Evolutionary conservation across 2,329 filamentous ascomycete species (phyloP).

Genomic region (Chaetothyriales sp.): DNA sequence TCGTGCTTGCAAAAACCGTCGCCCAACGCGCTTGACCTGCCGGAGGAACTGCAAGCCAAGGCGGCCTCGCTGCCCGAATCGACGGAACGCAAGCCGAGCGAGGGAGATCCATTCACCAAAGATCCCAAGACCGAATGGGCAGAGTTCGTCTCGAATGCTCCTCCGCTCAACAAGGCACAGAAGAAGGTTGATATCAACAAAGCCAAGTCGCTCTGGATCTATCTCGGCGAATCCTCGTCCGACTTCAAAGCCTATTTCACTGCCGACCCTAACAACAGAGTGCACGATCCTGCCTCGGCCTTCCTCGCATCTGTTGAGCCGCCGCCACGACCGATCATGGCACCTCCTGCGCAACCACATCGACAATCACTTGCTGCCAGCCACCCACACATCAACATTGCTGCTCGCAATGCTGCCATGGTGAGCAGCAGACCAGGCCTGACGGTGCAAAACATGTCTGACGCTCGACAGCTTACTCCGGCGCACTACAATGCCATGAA

Average conservation of each 20-base stretch:
- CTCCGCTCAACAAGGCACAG: constrained; percentile 45
- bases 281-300: constrained; percentile 36
- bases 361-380: constrained; percentile 15
- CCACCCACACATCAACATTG: constrained; percentile 11
- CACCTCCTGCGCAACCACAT: constrained; percentile 18
- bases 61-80: constrained; percentile 20
- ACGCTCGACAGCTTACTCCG: neutral
- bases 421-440: neutral
- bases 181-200: constrained; percentile 59
- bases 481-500: constrained; percentile 2
- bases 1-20: constrained; percentile 32
- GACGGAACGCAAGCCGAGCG: constrained; percentile 20
- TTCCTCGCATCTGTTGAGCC: constrained; percentile 36
- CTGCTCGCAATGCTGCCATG: constrained; percentile 12
- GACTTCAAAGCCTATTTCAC: constrained; percentile 87
- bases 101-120: constrained; percentile 22
- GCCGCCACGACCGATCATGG: constrained; percentile 16
- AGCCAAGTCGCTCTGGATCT: constrained; percentile 71
- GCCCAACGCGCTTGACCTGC: constrained; percentile 33
- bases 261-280: constrained; percentile 48
- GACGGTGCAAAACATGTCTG: neutral
- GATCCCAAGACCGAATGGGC: constrained; percentile 48
- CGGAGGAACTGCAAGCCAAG: constrained; percentile 34
- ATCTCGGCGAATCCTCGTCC: constrained; percentile 72
- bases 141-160: constrained; percentile 58